Evolutionary conservation across 2,329 filamentous ascomycete genomes (phyloP).

Genomic region (Periconia macrospinosa): DNA sequence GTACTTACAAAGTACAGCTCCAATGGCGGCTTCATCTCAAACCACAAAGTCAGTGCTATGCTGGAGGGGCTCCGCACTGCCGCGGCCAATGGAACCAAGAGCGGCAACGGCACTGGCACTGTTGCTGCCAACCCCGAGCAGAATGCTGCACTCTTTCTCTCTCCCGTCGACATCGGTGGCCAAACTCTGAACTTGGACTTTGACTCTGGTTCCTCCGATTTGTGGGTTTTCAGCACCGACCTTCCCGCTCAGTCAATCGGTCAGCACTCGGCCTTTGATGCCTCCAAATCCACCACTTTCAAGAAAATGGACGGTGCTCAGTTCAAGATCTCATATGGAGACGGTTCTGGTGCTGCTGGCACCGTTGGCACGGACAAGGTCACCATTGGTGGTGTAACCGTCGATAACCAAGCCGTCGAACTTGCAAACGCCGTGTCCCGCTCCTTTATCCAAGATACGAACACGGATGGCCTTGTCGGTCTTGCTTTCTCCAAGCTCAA

Average conservation of each 20-base stretch:
- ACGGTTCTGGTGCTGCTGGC: constrained; percentile 64
- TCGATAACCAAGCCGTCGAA: constrained; percentile 67
- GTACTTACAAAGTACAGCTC: constrained; percentile 68
- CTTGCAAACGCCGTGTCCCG: constrained; percentile 62
- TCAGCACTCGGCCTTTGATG: constrained; percentile 60
- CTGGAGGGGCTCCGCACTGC: constrained; percentile 22
- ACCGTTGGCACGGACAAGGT: constrained; percentile 70
- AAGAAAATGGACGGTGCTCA: constrained; percentile 51
- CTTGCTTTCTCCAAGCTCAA: constrained; percentile 69
- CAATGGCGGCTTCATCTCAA: constrained; percentile 44
- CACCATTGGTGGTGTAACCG: constrained; percentile 66
- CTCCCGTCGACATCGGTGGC: constrained; percentile 69
- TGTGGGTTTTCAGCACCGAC: constrained; percentile 72
- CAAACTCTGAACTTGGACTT: constrained; percentile 71
- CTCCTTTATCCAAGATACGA: constrained; percentile 61
- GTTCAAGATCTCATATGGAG: constrained; percentile 71
- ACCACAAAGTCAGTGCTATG: constrained; percentile 15
- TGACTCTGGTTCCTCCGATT: constrained; percentile 74
- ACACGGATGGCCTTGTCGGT: constrained; percentile 69
- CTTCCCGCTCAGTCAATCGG: constrained; percentile 50
- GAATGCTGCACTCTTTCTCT: constrained; percentile 70
- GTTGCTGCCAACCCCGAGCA: constrained; percentile 67
- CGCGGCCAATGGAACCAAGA: constrained; percentile 13
- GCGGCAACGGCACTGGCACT: constrained; percentile 51
- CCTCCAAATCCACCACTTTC: constrained; percentile 56